Evolutionary conservation across 1,284 basidiomycete species (phyloP), one percentile per base, ranked within the genome.

Genomic region (Heliocybe sulcata): DNA sequence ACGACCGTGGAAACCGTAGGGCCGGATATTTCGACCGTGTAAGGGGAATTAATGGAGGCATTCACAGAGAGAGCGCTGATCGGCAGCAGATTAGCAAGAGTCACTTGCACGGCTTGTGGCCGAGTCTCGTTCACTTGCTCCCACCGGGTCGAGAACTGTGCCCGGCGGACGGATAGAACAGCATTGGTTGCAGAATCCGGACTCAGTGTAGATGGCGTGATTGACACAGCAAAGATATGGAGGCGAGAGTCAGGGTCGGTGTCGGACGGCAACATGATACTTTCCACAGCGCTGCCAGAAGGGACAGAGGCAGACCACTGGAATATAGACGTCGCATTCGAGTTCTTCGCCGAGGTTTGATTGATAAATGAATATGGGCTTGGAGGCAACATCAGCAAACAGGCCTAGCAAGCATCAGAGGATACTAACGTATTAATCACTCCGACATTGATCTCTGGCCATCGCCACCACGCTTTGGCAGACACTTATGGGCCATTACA

Each of bases 31-130:
- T 70, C 65, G 12, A 76, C 58, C 12, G 66, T 63, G 54, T 73
- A 69, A n/a, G 57, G 63, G 4, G 64, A 63, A n/a, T 62, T 69
- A 31, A 75, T 55, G 9, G 70, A 71, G 1, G 66, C 65, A 20
- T 59, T 57, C 9, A 54, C 52, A 0, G 67, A 63, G 1, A 62
- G 51, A 0, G 59, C 61, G 31, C 64, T 62, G 10, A 58, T 64
- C 8, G 77, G 72, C 9, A 76, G 64, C 16, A 77, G 62, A 58
- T 81, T 81, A 16, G 73, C 73, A 16, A 81, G 56, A 0, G 74
- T 76, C 35, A 81, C 68, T 38, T 75, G 71, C 1, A 81, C 73
- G 0, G 68, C 69, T 56, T 79, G 77, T 8, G 68, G 69, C n/a
- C 66, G 69, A 25, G 55, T 59, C 2, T 63, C 63, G 20, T 64